phyloP scores from a whole-genome alignment of 1,139 yeast genomes.

The Barnettozyma hawaiiensis region DNA sequence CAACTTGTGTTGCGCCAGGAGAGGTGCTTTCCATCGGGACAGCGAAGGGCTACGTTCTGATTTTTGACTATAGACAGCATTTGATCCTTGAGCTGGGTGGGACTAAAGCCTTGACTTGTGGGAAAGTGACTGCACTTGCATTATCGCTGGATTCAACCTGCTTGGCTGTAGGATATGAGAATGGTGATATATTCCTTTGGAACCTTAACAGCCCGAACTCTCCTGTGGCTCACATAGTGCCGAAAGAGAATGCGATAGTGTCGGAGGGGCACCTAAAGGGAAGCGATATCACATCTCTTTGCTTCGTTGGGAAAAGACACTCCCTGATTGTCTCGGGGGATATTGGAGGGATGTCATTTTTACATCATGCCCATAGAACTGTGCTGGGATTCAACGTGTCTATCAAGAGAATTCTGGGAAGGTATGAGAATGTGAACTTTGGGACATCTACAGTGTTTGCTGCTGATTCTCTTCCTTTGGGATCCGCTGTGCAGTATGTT shows the following conservation, averaged over 20 bases:
- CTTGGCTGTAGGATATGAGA: slow-evolving; percentile 39
- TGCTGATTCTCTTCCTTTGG: slow-evolving; percentile 48
- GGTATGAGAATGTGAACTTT: slow-evolving; percentile 24
- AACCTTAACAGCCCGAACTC: slow-evolving; percentile 28
- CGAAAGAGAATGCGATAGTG: slow-evolving; percentile 24
- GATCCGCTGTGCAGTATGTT: slow-evolving; percentile 43
- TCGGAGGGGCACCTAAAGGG: slow-evolving; percentile 51
- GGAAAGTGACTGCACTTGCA: slow-evolving; percentile 42
- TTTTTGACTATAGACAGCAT: slow-evolving; percentile 61
- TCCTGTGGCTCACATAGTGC: slow-evolving; percentile 21
- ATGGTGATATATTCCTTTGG: slow-evolving; percentile 44
- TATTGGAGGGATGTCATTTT: slow-evolving; percentile 51
- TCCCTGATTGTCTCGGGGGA: slow-evolving; percentile 55
- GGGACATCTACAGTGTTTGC: slow-evolving; percentile 32
- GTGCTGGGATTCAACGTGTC: slow-evolving; percentile 45
- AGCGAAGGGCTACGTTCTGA: slow-evolving; percentile 47
- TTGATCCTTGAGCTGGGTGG: slow-evolving; percentile 37
- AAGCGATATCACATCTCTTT: slow-evolving; percentile 40
- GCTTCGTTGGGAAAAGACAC: slow-evolving; percentile 52
- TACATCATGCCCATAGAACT: slow-evolving; percentile 51
- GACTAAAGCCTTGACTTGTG: slow-evolving; percentile 28
- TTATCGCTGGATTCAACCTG: slow-evolving; percentile 44
- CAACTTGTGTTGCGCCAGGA: slow-evolving; percentile 43
- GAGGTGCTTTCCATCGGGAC: slow-evolving; percentile 61
- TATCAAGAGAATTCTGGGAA: slow-evolving; percentile 50